phyloP scores from a whole-genome alignment of 2,329 filamentous ascomycete species.

The Phoma herbarum region DNA sequence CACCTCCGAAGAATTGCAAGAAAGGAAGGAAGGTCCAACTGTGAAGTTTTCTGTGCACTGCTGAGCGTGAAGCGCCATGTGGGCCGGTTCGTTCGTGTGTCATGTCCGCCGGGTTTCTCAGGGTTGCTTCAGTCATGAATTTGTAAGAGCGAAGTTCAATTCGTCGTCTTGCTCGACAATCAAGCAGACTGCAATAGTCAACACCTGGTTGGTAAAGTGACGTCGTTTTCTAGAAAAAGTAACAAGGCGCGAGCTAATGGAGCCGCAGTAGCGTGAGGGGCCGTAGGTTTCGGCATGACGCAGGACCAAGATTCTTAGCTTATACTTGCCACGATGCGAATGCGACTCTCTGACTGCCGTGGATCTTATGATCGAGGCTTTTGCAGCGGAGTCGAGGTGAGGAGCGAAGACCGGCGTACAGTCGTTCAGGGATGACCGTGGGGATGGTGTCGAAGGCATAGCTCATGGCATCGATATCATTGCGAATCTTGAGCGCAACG shows the following conservation, averaged over 20 bases:
- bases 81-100: not conserved
- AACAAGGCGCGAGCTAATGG: not conserved
- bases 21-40: not conserved
- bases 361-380: too few species aligned
- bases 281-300: not conserved
- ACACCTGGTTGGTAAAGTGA: not conserved
- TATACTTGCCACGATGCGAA: not conserved
- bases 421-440: too few species aligned
- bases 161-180: not conserved
- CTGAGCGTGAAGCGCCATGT: not conserved
- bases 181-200: not conserved
- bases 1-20: not conserved
- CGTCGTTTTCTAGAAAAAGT: not conserved
- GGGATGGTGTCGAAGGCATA: too few species aligned
- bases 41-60: not conserved
- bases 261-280: not conserved
- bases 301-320: not conserved
- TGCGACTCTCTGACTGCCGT: not conserved
- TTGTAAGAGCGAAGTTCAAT: not conserved
- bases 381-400: too few species aligned
- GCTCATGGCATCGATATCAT: too few species aligned
- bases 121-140: not conserved
- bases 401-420: too few species aligned
- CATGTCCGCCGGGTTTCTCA: not conserved
- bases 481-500: too few species aligned